Evolutionary conservation across 306 rosid genomes (phyloP), one percentile per base, ranked within the genome.

Genomic region (Corylus heterophylla): DNA sequence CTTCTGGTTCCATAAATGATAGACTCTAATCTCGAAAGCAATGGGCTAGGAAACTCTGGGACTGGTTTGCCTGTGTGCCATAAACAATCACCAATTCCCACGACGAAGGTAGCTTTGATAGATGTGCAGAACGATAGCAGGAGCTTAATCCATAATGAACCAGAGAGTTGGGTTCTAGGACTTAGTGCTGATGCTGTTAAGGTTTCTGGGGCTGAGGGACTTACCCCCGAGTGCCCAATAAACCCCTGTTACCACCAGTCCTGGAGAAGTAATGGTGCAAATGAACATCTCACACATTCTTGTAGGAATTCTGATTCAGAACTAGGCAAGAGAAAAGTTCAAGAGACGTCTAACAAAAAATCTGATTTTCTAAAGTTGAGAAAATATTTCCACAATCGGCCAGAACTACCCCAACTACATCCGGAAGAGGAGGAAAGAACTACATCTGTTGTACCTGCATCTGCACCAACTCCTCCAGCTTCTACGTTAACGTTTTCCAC

Each of bases 111-210:
- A 25, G 78, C 80, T 67, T 58, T 86, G 75, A 79, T 80, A 50
- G 85, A 86, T 76, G 80, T 81, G 51, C 89, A 83, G 61, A 86
- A 86, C 62, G 85, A 86, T 45, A 67, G 79, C 59, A 81, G 83
- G 48, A 74, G 48, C 37, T 48, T 29, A 37, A 39, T 51, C 22
- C 42, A 49, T 20, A 79, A 74, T 52, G 67, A 69, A 70, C 68
- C 81, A 16, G 76, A 74, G 74, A 66, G 62, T 76, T 68, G 63
- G 75, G 3, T 63, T 70, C 76, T 72, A 63, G 87, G 84, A 66
- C 22, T 37, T 13, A 50, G 22, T 31, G 50, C 16, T 42, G 54
- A 82, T 63, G 70, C 47, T 25, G 49, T 56, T 71, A 73, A 84
- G 84, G 79, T 79, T 25, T 66, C 69, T 35, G 86, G 86, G 80